Conservation (phyloP, 2,329 filamentous ascomycete genomes). For the Xylariaceae sp. region DNA sequence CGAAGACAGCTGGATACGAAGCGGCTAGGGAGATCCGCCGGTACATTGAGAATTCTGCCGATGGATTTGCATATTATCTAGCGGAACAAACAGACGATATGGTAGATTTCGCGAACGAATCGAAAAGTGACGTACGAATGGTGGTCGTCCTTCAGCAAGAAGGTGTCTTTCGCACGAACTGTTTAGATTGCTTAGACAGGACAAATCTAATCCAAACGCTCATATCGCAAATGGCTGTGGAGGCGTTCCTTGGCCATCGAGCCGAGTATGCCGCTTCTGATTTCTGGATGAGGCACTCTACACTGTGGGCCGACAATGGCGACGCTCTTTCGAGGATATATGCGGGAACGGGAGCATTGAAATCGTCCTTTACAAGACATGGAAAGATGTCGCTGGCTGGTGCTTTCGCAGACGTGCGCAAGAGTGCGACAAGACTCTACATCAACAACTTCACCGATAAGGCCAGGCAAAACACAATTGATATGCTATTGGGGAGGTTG, state of each 20-base stretch:
- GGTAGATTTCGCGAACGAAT: slow-evolving; percentile 46
- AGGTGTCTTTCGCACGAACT: slow-evolving; percentile 95
- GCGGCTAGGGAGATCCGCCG: slow-evolving; percentile 84
- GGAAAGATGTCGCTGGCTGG: slow-evolving; percentile 97
- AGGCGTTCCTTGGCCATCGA: slow-evolving; percentile 79
- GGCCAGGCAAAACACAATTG: slow-evolving; percentile 90
- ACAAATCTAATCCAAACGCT: slow-evolving; percentile 97
- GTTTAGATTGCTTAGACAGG: slow-evolving; percentile 91
- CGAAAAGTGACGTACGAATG: slow-evolving; percentile 52
- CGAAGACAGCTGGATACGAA: slow-evolving; percentile 86
- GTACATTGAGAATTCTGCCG: slow-evolving; percentile 78
- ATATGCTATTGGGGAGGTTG: slow-evolving; percentile 85
- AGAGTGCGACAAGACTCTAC: slow-evolving; percentile 91
- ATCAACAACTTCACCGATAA: slow-evolving; percentile 99
- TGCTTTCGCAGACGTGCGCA: slow-evolving; percentile 91
- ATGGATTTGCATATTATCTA: slow-evolving; percentile 92
- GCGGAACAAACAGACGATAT: slow-evolving; percentile 72
- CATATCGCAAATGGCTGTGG: slow-evolving; percentile 90
- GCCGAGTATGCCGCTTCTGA: slow-evolving; percentile 74
- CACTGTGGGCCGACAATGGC: slow-evolving; percentile 95
- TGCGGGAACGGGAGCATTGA: slow-evolving; percentile 92
- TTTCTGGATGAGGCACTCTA: slow-evolving; percentile 92
- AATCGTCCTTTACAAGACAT: slow-evolving; percentile 91
- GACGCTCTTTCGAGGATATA: slow-evolving; percentile 95
- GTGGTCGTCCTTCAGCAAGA: slow-evolving; percentile 87